Base-by-base conservation (phyloP, 1,284 basidiomycete genomes). In the Cryptococcus jaspeensis region DNA sequence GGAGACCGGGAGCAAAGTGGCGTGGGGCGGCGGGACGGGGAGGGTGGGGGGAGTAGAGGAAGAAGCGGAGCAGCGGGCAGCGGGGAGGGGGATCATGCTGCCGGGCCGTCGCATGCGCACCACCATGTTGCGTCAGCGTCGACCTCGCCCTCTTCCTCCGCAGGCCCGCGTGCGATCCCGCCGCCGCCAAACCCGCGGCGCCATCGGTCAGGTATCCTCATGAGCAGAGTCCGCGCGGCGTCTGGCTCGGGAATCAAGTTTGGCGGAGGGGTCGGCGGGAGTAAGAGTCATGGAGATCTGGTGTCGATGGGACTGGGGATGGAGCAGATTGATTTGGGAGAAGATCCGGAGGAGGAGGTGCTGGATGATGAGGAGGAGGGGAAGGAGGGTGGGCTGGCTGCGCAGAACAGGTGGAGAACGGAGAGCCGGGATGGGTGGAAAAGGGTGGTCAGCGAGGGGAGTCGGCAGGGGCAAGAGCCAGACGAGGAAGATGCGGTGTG, bases 251-350 rank as follows among this genome's bases (percentile, higher is more conserved):
- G 48, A 2, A 59, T 63, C 50, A 61, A 55, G 35, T 16, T 61
- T 28, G 52, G 50, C 15, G 25, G 35, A 12, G 57, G 50, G 18
- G 60, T 69, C 22, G 23, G 49, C 6, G 59, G 59, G 37, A 74
- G 68, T 56, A 72, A 69, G 52, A 71, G 69, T 55, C 71, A 60
- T 43, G 71, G 70, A 2, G 74, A 75, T 60, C 47, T 75, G 20
- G 41, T 52, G 9, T 52, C 57, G 5, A 51, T 61, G 11, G 59
- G 62, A 5, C 43, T 60, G 25, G 36, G 52, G 20, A 40, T 54
- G 25, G 39, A 38, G 38, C 47, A 35, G 53, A 54, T 40, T 40
- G 50, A 50, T 5, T 23, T 46, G 42, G 57, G 43, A 25, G 53
- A 62, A 39, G 49, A 58, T 1, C 41, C 37, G 6, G 53, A 62